phyloP scores from a whole-genome alignment of 371 early-diverging fungal species.

The Mortierella sp. region DNA sequence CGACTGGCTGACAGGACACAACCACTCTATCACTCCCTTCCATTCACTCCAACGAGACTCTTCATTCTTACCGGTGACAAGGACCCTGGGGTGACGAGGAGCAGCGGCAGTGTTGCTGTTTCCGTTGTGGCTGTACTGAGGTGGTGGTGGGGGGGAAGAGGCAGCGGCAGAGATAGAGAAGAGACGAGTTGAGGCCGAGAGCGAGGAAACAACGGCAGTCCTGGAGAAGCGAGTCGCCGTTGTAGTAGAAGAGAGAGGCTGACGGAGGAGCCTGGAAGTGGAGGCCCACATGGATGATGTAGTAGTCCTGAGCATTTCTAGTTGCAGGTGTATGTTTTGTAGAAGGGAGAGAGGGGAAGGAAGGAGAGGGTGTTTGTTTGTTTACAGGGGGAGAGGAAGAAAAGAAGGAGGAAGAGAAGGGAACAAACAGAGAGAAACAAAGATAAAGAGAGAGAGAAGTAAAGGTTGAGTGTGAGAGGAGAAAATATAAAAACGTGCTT shows the following conservation, averaged over 20 bases:
- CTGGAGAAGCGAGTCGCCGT: conserved; percentile 10
- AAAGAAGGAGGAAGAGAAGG: background rate
- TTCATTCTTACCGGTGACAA: conserved; percentile 66
- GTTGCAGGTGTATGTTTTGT: background rate
- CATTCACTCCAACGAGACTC: background rate
- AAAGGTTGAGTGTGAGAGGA: background rate
- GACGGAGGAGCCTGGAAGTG: conserved; percentile 3
- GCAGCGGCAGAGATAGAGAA: conserved; percentile 11
- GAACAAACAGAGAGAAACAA: conserved; percentile 1
- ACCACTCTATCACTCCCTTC: background rate
- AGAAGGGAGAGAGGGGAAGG: background rate
- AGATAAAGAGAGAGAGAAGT: background rate
- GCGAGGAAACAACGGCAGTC: background rate
- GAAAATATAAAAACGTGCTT: background rate
- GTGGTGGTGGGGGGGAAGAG: conserved; percentile 2
- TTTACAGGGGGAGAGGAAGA: background rate
- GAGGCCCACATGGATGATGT: conserved; percentile 1
- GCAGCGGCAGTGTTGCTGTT: background rate
- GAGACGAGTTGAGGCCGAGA: conserved; percentile 2
- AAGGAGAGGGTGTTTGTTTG: background rate
- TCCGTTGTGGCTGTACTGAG: conserved; percentile 1
- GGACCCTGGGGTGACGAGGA: conserved; percentile 60
- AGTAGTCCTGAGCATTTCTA: conserved; percentile 1
- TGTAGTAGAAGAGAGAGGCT: background rate
- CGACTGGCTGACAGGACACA: background rate